Conservation (phyloP, 1,284 basidiomycete genomes). For the Apiotrichum brassicae region DNA sequence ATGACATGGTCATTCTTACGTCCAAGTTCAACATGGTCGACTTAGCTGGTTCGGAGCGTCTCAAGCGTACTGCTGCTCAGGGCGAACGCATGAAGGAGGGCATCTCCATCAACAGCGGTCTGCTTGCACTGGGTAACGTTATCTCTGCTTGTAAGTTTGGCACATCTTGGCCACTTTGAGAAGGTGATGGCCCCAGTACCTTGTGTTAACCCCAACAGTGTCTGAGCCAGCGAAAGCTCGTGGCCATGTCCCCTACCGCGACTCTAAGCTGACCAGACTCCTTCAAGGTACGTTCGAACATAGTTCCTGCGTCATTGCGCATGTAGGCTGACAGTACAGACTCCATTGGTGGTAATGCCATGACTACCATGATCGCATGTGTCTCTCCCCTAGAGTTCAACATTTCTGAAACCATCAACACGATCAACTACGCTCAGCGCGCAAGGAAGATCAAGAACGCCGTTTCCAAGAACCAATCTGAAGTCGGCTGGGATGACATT, state of each 20-base stretch:
- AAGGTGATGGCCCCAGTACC: neutral
- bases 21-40: conserved; percentile 99
- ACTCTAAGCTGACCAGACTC: conserved; percentile 87
- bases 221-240: conserved; percentile 72
- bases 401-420: conserved; percentile 88
- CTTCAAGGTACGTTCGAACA: conserved; percentile 63
- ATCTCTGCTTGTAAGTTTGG: conserved; percentile 63
- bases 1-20: conserved; percentile 77
- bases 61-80: conserved; percentile 85
- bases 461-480: conserved; percentile 84
- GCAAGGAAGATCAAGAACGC: conserved; percentile 96
- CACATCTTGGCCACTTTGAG: neutral
- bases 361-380: conserved; percentile 98
- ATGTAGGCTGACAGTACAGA: conserved; percentile 51
- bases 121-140: conserved; percentile 94
- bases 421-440: conserved; percentile 95
- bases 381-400: conserved; percentile 92
- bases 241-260: conserved; percentile 86
- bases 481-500: conserved; percentile 97
- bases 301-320: too few relatives aligned
- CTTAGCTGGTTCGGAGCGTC: conserved; percentile 90
- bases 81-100: conserved; percentile 97
- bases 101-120: conserved; percentile 93
- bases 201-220: conserved; percentile 48
- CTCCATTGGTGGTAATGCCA: conserved; percentile 95